These are phyloP conservation scores for Arachnomyces sp. DNA, from an alignment of 2,329 filamentous ascomycete genomes.

Conservation along the genomic window DNA sequence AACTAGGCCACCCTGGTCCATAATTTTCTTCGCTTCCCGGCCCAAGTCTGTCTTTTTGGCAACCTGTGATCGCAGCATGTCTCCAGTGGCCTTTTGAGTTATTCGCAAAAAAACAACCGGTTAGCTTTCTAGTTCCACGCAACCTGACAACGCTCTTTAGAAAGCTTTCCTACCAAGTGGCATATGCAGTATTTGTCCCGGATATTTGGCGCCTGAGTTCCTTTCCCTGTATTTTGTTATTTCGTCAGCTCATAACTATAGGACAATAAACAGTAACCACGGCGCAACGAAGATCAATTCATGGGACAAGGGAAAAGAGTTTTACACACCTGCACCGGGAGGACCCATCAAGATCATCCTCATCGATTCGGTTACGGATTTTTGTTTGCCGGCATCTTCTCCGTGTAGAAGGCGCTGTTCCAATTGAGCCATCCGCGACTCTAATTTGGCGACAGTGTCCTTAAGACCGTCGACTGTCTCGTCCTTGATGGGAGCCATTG, in stretches of 20 bases:
- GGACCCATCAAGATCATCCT: slow-evolving; percentile 98
- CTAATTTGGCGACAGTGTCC: slow-evolving; percentile 73
- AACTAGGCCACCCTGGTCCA: slow-evolving; percentile 95
- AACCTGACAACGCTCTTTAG: not conserved
- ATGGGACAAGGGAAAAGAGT: slow-evolving; percentile 6
- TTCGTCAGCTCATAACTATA: not conserved
- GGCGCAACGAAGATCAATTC: slow-evolving; percentile 6
- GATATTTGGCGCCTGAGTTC: slow-evolving; percentile 94
- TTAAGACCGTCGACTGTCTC: slow-evolving; percentile 74
- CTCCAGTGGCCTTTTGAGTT: slow-evolving; percentile 72
- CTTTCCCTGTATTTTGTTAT: slow-evolving; percentile 65
- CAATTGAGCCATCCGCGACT: slow-evolving; percentile 76
- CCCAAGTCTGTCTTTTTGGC: slow-evolving; percentile 94
- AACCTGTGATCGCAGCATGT: slow-evolving; percentile 98
- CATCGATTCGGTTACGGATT: slow-evolving; percentile 56
- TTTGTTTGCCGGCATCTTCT: slow-evolving; percentile 45
- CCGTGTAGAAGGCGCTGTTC: slow-evolving; percentile 59
- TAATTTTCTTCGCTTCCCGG: slow-evolving; percentile 98
- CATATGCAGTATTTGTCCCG: slow-evolving; percentile 98
- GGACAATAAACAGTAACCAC: slow-evolving; percentile 2
- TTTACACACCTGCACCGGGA: slow-evolving; percentile 79
- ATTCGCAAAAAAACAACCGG: slow-evolving; percentile 11
- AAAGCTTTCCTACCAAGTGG: slow-evolving; percentile 66
- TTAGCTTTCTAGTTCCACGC: slow-evolving; percentile 7
- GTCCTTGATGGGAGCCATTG: slow-evolving; percentile 85